Evolutionary conservation across 2,329 filamentous ascomycete genomes (phyloP), one percentile per base, ranked within the genome.

Genomic region (Aspergillus niger): DNA sequence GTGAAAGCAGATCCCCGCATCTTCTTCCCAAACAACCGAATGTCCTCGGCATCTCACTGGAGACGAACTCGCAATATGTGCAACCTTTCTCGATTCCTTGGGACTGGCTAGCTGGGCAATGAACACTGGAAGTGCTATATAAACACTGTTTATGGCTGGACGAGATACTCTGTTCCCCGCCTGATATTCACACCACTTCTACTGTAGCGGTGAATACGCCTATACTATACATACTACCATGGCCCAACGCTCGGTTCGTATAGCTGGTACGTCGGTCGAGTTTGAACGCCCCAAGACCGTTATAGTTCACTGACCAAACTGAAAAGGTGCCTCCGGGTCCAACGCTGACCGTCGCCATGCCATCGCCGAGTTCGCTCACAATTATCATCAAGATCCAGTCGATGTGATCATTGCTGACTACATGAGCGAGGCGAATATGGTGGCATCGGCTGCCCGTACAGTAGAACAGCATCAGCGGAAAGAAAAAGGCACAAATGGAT

Each of bases 391-490:
- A 13, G 82, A 83, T 28, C 77, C 80, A 3, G 72, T 80, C 30
- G 79, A 81, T 68, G 77, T 81, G 5, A 79, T 81, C 49, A 79
- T 80, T 54, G 76, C 77, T 4, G 79, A 81, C 64, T 81, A 79
- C 68, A 80, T 82, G 75, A 78, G 77, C 59, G 80, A 82, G 61
- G 78, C 80, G 63, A 86, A 85, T 68, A 84, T 86, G 76, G 80
- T 82, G 22, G 72, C 71, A 8, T 64, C 59, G 10, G 67, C 67
- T n/a, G 65, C 61, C 36, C 62, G 80, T 70, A 69, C 75, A 63
- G 58, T 80, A 65, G 59, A 82, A 64, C 70, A 75, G 55, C 67
- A 73, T 5, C 62, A 68, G 48, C 55, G 62, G n/a, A 61, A 55
- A 17, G 26, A 26, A n/a, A 49, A 44, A 7, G 43, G 41, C 5